Conservation (phyloP, 164 flowering plant genomes). For the Piper betle region DNA sequence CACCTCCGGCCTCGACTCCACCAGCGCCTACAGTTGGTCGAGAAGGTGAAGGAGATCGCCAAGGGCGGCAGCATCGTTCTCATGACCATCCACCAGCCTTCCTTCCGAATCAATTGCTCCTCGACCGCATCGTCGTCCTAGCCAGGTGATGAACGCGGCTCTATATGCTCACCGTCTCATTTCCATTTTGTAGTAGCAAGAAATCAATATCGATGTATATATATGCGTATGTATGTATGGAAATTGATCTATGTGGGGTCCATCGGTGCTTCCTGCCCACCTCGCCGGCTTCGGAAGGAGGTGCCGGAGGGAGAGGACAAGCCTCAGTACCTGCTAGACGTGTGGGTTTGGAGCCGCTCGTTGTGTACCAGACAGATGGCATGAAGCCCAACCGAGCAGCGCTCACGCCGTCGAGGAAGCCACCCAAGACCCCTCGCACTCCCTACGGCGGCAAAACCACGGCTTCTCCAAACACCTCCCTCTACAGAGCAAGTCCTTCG, state of each 20-base stretch:
- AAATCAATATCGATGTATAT: too few species aligned
- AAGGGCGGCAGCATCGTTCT: constrained; percentile 62
- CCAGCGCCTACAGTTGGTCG: constrained; percentile 69
- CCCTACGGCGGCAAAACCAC: not conserved
- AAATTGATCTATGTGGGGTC: constrained; percentile 49
- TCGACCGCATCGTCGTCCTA: constrained; percentile 53
- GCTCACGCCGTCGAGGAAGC: constrained; percentile 35
- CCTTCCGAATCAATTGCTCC: constrained; percentile 66
- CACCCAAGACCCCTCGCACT: constrained; percentile 15
- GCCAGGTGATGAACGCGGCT: constrained; percentile 31
- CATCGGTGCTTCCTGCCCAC: constrained; percentile 31
- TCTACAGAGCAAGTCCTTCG: constrained; percentile 2
- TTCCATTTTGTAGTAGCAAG: too few species aligned
- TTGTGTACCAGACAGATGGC: constrained; percentile 45
- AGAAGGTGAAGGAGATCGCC: constrained; percentile 67
- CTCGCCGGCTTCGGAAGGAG: constrained; percentile 60
- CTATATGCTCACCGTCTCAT: not conserved
- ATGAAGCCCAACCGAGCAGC: constrained; percentile 47
- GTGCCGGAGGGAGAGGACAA: constrained; percentile 63
- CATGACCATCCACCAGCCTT: constrained; percentile 85
- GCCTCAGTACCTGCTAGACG: constrained; percentile 60
- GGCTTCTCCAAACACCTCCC: not conserved
- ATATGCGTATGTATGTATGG: constrained; percentile 6
- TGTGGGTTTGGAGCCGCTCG: constrained; percentile 64
- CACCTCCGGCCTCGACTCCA: constrained; percentile 72